Conservation (phyloP, 371 early-diverging fungal genomes). For the Synchytrium microbalum region DNA sequence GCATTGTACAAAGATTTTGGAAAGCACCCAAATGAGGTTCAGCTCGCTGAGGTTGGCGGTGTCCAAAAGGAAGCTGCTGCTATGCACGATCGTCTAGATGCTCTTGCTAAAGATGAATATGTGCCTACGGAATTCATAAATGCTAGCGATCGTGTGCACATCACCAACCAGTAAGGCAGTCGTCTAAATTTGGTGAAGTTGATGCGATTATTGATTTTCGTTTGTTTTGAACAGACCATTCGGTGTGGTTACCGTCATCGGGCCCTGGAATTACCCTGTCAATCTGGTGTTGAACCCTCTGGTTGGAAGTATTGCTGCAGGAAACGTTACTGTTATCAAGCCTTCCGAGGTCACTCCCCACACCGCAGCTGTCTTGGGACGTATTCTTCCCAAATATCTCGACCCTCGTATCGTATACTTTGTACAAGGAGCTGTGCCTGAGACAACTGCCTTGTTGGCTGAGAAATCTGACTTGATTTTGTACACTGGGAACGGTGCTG, state of each 20-base stretch:
- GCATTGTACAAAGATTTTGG: background rate
- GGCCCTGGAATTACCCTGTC: background rate
- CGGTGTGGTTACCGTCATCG: background rate
- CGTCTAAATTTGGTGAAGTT: no score
- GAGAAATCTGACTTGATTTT: slow-evolving; percentile 75
- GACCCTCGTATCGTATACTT: slow-evolving; percentile 58
- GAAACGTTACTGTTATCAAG: slow-evolving; percentile 76
- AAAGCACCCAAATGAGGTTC: background rate
- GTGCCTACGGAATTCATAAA: background rate
- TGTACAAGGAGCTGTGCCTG: slow-evolving; percentile 70
- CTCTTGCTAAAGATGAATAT: background rate
- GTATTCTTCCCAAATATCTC: slow-evolving; percentile 62
- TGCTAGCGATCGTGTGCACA: background rate
- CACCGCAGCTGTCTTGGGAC: slow-evolving; percentile 55
- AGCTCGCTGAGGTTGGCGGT: background rate
- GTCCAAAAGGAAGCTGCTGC: background rate
- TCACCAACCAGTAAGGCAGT: background rate
- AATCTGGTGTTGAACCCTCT: background rate
- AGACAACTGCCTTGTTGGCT: slow-evolving; percentile 67
- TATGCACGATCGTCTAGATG: background rate
- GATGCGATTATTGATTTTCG: no score
- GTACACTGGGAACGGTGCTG: slow-evolving; percentile 74
- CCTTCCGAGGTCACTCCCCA: slow-evolving; percentile 79
- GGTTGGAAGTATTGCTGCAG: slow-evolving; percentile 58
- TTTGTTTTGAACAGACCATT: no score